phyloP scores from a whole-genome alignment of 2,329 filamentous ascomycete species.

The Pezicula neosporulosa region DNA sequence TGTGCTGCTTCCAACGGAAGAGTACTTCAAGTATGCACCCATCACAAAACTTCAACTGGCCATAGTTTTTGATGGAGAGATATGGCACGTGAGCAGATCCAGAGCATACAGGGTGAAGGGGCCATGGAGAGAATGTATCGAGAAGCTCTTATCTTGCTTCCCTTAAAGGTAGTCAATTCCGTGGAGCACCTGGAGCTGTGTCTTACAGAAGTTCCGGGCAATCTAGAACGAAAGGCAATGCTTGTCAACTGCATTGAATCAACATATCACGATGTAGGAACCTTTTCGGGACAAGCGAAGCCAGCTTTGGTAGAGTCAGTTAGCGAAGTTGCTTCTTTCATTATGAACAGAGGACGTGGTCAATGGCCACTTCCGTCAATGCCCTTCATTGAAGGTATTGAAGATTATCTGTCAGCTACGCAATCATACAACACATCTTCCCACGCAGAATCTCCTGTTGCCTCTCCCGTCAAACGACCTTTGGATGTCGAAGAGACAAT shows the following conservation, averaged over 20 bases:
- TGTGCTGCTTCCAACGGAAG: not conserved
- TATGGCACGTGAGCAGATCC: not conserved
- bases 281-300: conserved; percentile 9
- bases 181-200: conserved; percentile 28
- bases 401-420: conserved; percentile 7
- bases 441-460: conserved; percentile 11
- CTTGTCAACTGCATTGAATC: conserved; percentile 21
- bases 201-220: conserved; percentile 13
- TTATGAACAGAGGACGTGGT: conserved; percentile 5
- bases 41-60: not conserved
- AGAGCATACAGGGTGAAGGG: not conserved
- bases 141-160: conserved; percentile 11
- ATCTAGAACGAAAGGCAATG: conserved; percentile 14
- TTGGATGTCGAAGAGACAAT: not conserved
- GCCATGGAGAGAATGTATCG: not conserved
- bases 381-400: conserved; percentile 18
- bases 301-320: conserved; percentile 20
- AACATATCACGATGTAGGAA: conserved; percentile 18
- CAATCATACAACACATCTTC: conserved; percentile 9
- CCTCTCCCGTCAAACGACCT: conserved; percentile 2
- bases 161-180: conserved; percentile 22
- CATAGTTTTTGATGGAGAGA: not conserved
- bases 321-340: conserved; percentile 17
- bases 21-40: not conserved
- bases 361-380: conserved; percentile 20